Evolutionary conservation across 257 asterid species (phyloP), one percentile per base, ranked within the genome.

Genomic region (Nicotiana knightiana): DNA sequence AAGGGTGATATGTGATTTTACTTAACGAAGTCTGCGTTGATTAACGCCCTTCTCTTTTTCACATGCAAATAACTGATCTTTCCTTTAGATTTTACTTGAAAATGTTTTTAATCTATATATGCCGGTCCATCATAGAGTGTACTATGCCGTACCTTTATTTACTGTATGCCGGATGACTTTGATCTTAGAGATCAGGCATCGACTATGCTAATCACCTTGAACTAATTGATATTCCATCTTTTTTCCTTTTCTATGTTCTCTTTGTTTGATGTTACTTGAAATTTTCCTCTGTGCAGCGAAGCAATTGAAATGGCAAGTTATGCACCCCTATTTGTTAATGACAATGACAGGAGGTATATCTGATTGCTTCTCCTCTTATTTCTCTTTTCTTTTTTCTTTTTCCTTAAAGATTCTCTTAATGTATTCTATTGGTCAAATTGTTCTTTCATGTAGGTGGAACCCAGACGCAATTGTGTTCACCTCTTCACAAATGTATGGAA

Each of bases 381-480:
- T 32, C 30, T 46, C 46, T 18, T 59, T 4, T 51, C 77, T 43
- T 13, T 4, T 6, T 68, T 64, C 26, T 81, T 43, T 75, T 16
- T 24, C 9, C 43, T 39, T n/a, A 54, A 63, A 65, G n/a, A 39
- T 15, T 51, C 77, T 11, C 16, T 57, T 9, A 1, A 43, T 55
- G 54, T 3, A 63, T 66, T 21, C 59, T 83, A 10, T 67, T 54
- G 64, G 18, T 13, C 35, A 33, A 67, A 26, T 54, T 61, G 43
- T 58, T 51, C 53, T 73, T 67, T 77, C 28, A 39, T 76, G 66
- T 77, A 96, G 99, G 88, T 94, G 97, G 97, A 90, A 76, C 67
- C 98, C 99, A 15, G 99, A 94, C 87, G 98, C 99, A 59, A 96
- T 96, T 82, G 97, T 94, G 66, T 96, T 92, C 70, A 90, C 95